A percentile compares a stretch with the other conserved stretches of the same genome.
Conservation (phyloP, 768 basidiomycete species). For the Rhizopogon roseolus region DNA sequence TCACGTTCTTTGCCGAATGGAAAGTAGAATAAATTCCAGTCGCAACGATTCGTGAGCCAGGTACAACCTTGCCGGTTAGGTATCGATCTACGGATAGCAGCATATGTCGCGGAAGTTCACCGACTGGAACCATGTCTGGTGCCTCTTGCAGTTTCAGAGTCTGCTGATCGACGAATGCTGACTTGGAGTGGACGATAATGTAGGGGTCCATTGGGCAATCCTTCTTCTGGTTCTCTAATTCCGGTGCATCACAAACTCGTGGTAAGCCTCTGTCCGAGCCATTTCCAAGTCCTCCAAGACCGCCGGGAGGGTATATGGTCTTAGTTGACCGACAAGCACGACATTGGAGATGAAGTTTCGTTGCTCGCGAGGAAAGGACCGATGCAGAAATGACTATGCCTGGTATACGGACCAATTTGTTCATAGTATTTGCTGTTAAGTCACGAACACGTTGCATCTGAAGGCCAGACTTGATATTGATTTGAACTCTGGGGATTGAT, state of each 20-base stretch:
- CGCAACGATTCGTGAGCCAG: constrained; percentile 91
- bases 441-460: constrained; percentile 94
- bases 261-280: constrained; percentile 85
- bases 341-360: constrained; percentile 89
- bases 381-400: constrained; percentile 98
- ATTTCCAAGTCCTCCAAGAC: constrained; percentile 82
- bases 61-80: constrained; percentile 89
- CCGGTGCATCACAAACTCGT: constrained; percentile 79
- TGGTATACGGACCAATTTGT: constrained; percentile 92
- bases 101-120: constrained; percentile 95
- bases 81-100: constrained; percentile 87
- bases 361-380: constrained; percentile 88
- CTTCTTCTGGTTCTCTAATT: constrained; percentile 80
- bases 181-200: constrained; percentile 91
- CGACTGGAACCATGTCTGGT: constrained; percentile 99
- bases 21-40: constrained; percentile 98
- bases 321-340: constrained; percentile 83
- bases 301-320: constrained; percentile 69
- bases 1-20: constrained; percentile 79
- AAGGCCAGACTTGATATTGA: constrained; percentile 84
- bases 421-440: constrained; percentile 90
- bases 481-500: constrained; percentile 71
- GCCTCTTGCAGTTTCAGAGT: constrained; percentile 96
- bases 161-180: constrained; percentile 93
- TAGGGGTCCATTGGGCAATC: constrained; percentile 97